These are phyloP conservation scores for Entamoeba nuttalli DNA, from an alignment of 208 protist genomes.

Conservation along the genomic window DNA sequence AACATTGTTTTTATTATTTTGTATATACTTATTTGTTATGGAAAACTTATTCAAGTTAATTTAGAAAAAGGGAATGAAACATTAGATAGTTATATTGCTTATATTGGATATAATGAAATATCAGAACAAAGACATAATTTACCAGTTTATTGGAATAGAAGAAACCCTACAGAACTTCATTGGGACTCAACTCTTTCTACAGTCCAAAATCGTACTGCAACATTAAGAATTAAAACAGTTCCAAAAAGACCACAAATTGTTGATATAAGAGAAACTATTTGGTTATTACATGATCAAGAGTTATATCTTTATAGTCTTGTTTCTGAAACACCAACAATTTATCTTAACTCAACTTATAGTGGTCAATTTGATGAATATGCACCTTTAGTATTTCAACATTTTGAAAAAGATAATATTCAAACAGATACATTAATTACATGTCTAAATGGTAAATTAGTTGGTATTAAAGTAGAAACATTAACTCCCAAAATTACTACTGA, in stretches of 20 bases:
- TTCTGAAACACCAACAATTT: background rate
- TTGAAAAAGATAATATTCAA: background rate
- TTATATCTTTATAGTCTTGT: background rate
- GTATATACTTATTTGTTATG: too few relatives aligned
- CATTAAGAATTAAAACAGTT: background rate
- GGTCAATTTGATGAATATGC: background rate
- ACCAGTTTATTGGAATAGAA: background rate
- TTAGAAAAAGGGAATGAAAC: background rate
- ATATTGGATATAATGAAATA: background rate
- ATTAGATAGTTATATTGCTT: background rate
- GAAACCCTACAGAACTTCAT: background rate
- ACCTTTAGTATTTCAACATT: background rate
- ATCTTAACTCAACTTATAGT: background rate
- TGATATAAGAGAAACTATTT: background rate
- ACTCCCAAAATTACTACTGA: background rate
- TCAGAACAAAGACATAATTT: background rate
- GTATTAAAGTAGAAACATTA: background rate
- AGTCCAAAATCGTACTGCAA: background rate
- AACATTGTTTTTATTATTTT: too few relatives aligned
- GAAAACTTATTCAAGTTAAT: background rate
- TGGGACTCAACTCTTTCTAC: background rate
- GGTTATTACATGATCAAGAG: background rate
- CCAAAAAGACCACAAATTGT: background rate
- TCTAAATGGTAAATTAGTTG: background rate
- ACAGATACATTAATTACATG: background rate